These are phyloP conservation scores for Aureobasidium lini DNA, from an alignment of 2,329 filamentous ascomycete genomes.

Conservation along the genomic window DNA sequence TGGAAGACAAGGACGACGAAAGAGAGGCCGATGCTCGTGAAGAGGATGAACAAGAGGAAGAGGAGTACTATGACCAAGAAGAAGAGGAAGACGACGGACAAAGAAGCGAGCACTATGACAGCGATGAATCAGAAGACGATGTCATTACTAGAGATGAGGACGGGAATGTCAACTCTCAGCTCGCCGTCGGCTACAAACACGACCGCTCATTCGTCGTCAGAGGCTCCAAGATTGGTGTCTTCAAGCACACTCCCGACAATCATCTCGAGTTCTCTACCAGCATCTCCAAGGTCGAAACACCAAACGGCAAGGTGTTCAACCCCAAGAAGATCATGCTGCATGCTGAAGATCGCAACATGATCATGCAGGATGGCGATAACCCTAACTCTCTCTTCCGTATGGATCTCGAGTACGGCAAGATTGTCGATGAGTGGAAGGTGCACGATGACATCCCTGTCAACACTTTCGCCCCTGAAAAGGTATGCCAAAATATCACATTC, in stretches of 20 bases:
- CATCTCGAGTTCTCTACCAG: conserved; percentile 93
- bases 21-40: conserved; percentile 49
- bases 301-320: conserved; percentile 77
- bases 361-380: conserved; percentile 73
- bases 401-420: conserved; percentile 96
- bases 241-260: conserved; percentile 91
- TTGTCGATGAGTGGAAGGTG: conserved; percentile 97
- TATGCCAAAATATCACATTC: conserved; percentile 30
- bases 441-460: conserved; percentile 92
- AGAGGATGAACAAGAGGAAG: conserved; percentile 46
- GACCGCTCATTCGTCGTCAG: conserved; percentile 95
- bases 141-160: conserved; percentile 60
- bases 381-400: conserved; percentile 91
- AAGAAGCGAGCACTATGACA: conserved; percentile 65
- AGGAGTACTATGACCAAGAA: conserved; percentile 55
- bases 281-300: conserved; percentile 90
- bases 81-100: conserved; percentile 58
- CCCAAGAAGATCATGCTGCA: conserved; percentile 97
- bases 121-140: conserved; percentile 74
- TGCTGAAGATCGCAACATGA: conserved; percentile 80
- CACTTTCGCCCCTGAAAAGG: conserved; percentile 84
- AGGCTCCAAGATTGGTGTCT: conserved; percentile 96
- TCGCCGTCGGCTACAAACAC: conserved; percentile 94
- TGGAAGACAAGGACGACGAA: conserved; percentile 62
- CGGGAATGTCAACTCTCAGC: conserved; percentile 81